Conservation (phyloP, 2,329 filamentous ascomycete species). For the Meredithiella fracta region DNA sequence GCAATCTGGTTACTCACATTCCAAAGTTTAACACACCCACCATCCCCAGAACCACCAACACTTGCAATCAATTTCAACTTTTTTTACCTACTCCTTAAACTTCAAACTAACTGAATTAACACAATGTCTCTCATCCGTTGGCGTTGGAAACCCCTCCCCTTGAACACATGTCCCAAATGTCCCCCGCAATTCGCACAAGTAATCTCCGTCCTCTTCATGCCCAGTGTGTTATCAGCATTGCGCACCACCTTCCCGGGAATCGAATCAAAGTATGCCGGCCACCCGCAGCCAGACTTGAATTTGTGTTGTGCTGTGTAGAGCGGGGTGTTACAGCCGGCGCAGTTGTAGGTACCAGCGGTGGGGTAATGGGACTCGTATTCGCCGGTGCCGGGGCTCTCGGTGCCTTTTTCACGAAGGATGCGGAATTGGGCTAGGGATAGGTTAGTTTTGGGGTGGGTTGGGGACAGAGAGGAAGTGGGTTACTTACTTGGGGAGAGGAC, state of each 20-base stretch:
- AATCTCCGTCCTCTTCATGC: slow-evolving; percentile 83
- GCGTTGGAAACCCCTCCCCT: slow-evolving; percentile 73
- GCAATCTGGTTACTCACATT: neutral
- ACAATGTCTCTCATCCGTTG: slow-evolving; percentile 92
- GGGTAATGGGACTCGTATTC: slow-evolving; percentile 79
- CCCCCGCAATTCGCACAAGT: slow-evolving; percentile 89
- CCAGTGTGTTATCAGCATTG: slow-evolving; percentile 58
- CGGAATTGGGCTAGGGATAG: slow-evolving; percentile 75
- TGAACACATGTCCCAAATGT: slow-evolving; percentile 87
- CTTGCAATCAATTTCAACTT: no score
- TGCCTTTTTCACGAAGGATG: slow-evolving; percentile 80
- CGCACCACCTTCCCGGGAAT: slow-evolving; percentile 79
- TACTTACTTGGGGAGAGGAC: slow-evolving; percentile 46
- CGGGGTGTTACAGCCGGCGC: slow-evolving; percentile 70
- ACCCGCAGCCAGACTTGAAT: slow-evolving; percentile 91
- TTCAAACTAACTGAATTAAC: slow-evolving; percentile 87
- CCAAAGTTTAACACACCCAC: neutral
- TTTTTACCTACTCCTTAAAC: slow-evolving; percentile 34
- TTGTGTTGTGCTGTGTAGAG: slow-evolving; percentile 90
- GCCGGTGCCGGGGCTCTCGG: slow-evolving; percentile 64
- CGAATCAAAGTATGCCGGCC: slow-evolving; percentile 95
- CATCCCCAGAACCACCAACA: no score
- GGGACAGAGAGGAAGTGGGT: neutral
- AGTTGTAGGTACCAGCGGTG: slow-evolving; percentile 62
- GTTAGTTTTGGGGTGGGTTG: neutral